These are phyloP conservation scores for Pseudogymnoascus sp. DNA, from an alignment of 2,329 filamentous ascomycete genomes.

Conservation along the genomic window DNA sequence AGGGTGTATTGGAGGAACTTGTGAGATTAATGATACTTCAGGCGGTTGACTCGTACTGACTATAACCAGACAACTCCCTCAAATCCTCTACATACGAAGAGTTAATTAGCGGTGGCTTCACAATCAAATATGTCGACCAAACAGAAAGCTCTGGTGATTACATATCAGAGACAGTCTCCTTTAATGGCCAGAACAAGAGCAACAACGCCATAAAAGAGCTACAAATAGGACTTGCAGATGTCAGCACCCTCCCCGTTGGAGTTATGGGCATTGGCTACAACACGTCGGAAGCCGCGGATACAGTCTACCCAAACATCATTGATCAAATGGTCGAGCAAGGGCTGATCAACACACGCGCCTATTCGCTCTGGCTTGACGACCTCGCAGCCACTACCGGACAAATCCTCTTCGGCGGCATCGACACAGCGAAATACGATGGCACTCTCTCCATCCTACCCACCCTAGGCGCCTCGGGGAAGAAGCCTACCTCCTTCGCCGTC, in stretches of 20 bases:
- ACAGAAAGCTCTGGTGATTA: slow-evolving; percentile 31
- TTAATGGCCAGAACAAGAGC: slow-evolving; percentile 21
- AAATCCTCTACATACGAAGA: slow-evolving; percentile 34
- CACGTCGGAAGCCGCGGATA: slow-evolving; percentile 20
- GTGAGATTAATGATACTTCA: slow-evolving; percentile 26
- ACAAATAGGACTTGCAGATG: slow-evolving; percentile 30
- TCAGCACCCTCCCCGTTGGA: slow-evolving; percentile 22
- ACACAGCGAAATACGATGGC: slow-evolving; percentile 64
- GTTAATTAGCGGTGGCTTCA: slow-evolving; percentile 34
- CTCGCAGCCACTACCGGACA: slow-evolving; percentile 54
- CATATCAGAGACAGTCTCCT: slow-evolving; percentile 28
- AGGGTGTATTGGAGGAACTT: slow-evolving; percentile 33
- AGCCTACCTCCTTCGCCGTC: slow-evolving; percentile 35
- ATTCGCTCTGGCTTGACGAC: slow-evolving; percentile 57
- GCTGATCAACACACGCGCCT: slow-evolving; percentile 54
- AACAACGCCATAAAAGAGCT: slow-evolving; percentile 27
- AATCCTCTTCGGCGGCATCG: slow-evolving; percentile 74
- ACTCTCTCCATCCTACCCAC: slow-evolving; percentile 52
- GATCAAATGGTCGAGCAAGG: slow-evolving; percentile 54
- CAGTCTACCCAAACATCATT: slow-evolving; percentile 50
- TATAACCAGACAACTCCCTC: background rate
- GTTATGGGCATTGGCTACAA: slow-evolving; percentile 35
- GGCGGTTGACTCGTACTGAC: background rate
- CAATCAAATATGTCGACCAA: slow-evolving; percentile 33
- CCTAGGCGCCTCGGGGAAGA: slow-evolving; percentile 36